Conservation (phyloP, 768 basidiomycete species). For the Auriculariales sp. region DNA sequence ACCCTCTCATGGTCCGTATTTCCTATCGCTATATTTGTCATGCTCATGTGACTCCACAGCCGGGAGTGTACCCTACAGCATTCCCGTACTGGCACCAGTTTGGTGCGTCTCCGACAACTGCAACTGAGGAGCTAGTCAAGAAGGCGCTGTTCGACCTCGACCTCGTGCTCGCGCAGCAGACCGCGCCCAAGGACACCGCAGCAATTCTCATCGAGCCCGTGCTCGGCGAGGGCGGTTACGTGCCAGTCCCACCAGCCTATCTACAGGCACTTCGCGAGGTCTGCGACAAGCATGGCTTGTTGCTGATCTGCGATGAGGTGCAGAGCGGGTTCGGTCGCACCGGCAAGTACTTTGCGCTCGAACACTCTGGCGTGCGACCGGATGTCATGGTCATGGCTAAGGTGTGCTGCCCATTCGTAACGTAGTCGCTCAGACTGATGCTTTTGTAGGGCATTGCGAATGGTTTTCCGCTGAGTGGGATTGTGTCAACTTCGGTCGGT, state of each 20-base stretch:
- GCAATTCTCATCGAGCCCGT: slow-evolving; percentile 92
- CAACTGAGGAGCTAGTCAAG: slow-evolving; percentile 40
- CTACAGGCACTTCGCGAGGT: slow-evolving; percentile 63
- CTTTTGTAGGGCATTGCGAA: slow-evolving; percentile 60
- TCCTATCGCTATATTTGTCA: neutral
- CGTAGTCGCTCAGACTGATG: neutral
- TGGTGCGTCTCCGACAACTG: slow-evolving; percentile 39
- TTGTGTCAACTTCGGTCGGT: slow-evolving; percentile 35
- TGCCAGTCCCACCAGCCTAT: slow-evolving; percentile 71
- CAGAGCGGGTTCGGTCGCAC: slow-evolving; percentile 86
- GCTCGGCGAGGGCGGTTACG: slow-evolving; percentile 91
- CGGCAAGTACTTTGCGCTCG: slow-evolving; percentile 67
- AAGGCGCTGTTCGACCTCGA: slow-evolving; percentile 70
- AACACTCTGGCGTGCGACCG: slow-evolving; percentile 72
- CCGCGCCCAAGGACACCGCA: slow-evolving; percentile 71
- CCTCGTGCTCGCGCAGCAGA: slow-evolving; percentile 66
- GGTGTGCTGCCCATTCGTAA: slow-evolving; percentile 20
- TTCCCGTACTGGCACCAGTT: slow-evolving; percentile 93
- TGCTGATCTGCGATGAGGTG: slow-evolving; percentile 78
- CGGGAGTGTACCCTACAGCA: slow-evolving; percentile 65
- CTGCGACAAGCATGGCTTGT: slow-evolving; percentile 77
- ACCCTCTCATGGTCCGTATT: slow-evolving; percentile 64
- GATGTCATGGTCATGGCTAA: slow-evolving; percentile 88
- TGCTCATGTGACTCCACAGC: slow-evolving; percentile 26
- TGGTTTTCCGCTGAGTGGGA: slow-evolving; percentile 85